Evolutionary conservation across 176 grass and related monocot species (phyloP).

Genomic region (Poa pratensis): DNA sequence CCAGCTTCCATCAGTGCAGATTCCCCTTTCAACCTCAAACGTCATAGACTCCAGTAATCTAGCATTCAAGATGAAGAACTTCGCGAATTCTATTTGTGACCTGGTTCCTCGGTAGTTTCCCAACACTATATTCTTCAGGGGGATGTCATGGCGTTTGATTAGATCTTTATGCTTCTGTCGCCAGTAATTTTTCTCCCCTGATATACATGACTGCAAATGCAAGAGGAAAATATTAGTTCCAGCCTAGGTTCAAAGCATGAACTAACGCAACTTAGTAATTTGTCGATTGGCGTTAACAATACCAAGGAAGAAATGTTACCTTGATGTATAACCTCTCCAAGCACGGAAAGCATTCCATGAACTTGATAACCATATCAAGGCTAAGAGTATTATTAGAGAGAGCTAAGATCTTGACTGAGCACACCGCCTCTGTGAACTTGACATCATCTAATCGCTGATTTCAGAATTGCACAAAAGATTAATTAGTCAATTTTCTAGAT

Average conservation of each 20-base stretch:
- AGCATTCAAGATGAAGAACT: background rate
- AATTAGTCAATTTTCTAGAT: background rate
- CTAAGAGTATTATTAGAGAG: background rate
- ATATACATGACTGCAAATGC: background rate
- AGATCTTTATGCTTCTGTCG: background rate
- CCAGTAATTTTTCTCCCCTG: background rate
- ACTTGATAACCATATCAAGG: background rate
- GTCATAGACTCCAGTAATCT: background rate
- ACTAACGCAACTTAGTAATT: too few species aligned
- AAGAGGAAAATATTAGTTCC: background rate
- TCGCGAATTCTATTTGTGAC: background rate
- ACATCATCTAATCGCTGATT: background rate
- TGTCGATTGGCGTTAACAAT: background rate
- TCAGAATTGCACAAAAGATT: background rate
- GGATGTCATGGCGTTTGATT: background rate
- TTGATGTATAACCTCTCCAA: background rate
- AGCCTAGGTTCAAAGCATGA: background rate
- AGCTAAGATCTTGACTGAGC: background rate
- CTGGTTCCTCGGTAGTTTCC: background rate
- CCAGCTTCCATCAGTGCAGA: background rate
- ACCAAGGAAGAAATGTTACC: background rate
- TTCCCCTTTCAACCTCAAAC: background rate
- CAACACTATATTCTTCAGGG: background rate
- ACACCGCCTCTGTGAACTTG: background rate
- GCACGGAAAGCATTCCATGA: background rate